phyloP scores from a whole-genome alignment of 805 yeast species.

The Zygotorulaspora florentina region DNA sequence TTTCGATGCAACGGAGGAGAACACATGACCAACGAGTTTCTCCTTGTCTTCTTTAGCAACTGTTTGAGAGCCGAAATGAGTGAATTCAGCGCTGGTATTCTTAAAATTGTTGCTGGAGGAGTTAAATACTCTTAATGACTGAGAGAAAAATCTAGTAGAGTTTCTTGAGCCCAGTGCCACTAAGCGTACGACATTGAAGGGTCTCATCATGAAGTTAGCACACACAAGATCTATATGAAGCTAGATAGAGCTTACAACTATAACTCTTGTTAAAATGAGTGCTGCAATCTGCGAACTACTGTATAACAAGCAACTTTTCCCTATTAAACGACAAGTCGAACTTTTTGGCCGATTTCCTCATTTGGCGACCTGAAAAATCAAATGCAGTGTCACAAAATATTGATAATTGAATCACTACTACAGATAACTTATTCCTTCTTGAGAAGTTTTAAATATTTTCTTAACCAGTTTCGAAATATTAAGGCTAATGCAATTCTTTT shows the following conservation, averaged over 20 bases:
- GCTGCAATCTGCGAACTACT: not conserved
- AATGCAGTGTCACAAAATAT: conserved; percentile 1
- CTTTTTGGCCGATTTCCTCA: not conserved
- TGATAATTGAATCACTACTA: not conserved
- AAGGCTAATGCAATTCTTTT: not conserved
- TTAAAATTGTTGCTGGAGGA: not conserved
- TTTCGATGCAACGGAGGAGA: conserved; percentile 89
- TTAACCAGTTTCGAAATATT: not conserved
- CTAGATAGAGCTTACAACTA: conserved; percentile 1
- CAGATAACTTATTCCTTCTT: too few relatives aligned
- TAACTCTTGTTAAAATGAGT: not conserved
- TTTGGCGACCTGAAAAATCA: not conserved
- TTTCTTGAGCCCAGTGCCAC: not conserved
- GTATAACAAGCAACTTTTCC: not conserved
- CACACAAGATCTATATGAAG: conserved; percentile 1
- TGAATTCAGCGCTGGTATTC: conserved; percentile 41
- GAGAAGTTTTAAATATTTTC: too few relatives aligned
- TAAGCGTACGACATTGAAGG: not conserved
- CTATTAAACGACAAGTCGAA: not conserved
- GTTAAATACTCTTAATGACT: conserved; percentile 2
- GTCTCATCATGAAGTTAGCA: not conserved
- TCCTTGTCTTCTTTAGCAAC: conserved; percentile 80
- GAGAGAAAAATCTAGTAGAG: conserved; percentile 6
- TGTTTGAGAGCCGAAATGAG: conserved; percentile 89
- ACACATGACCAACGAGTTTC: conserved; percentile 76